Base-by-base conservation (phyloP, 495 filamentous ascomycete species). In the Aspergillus mulundensis region DNA sequence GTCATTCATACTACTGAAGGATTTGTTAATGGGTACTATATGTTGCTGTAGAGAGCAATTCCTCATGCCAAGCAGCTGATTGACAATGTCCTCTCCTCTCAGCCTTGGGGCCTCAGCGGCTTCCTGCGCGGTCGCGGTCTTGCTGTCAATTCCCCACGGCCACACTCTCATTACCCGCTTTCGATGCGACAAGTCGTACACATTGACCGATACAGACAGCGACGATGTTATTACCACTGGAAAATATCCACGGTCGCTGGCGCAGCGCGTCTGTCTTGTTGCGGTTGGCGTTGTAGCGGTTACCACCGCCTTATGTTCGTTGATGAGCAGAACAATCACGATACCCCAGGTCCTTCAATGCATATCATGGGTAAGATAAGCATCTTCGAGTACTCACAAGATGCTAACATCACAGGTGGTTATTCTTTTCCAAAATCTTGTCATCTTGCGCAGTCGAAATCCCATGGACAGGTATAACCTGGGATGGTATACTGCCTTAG, bases 351-450 rank as follows among this genome's bases (percentile, higher is more conserved):
- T 47, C 15, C 28, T 54, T 7, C 18, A 7, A 21, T 43, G 25
- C n/a, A 16, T 18, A 6, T n/a, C 44, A 30, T 56, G 53, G 53
- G 45, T 56, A 49, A 19, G 19, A 7, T n/a, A 6, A 6, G 5
- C 42, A 28, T 28, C 25, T 8, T 3, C 25, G 4, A 28, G 28
- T 30, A 10, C n/a, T 36, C 12, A 3, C 5, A 10, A 1, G 1
- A 19, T 18, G 38, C 38, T 40, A 18, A 40, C 38, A 6, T 3
- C 24, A 12, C 46, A 61, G 39, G 58, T 41, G 42, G 30, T 55
- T n/a, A 46, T 66, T 7, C 54, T 58, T 0, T 15, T 53, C 1
- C 56, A 58, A 18, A 42, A 53, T 34, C 19, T 42, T 2, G 24
- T 48, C 16, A 1, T 58, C 7, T 42, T 21, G 0, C 32, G 2